Percentiles rank a stretch among this genome's conserved stretches.
phyloP scores from a whole-genome alignment of 2,329 filamentous ascomycete genomes.

The Zymoseptoria passerinii region DNA sequence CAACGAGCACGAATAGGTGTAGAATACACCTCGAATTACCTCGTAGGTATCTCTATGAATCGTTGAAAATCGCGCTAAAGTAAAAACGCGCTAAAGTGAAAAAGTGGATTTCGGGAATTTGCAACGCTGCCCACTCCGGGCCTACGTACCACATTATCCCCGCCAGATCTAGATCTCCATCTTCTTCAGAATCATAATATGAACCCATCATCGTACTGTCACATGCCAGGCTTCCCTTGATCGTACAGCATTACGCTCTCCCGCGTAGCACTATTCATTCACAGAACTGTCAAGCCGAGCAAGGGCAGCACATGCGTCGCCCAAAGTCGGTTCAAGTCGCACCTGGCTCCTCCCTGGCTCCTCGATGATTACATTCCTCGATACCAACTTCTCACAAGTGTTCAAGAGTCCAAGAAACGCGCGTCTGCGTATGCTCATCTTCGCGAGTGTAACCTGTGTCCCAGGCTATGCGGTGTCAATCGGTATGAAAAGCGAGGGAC shows the following conservation, averaged over 20 bases:
- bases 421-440: slow-evolving; percentile 67
- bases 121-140: no score
- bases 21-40: no score
- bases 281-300: not conserved
- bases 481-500: slow-evolving; percentile 70
- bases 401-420: slow-evolving; percentile 65
- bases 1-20: no score
- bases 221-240: not conserved
- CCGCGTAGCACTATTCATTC: not conserved
- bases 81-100: no score
- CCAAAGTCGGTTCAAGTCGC: slow-evolving; percentile 13
- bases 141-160: not conserved
- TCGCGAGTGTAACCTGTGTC: slow-evolving; percentile 72
- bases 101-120: no score
- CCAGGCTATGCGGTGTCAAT: slow-evolving; percentile 68
- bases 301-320: not conserved
- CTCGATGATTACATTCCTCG: slow-evolving; percentile 65
- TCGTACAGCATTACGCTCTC: not conserved
- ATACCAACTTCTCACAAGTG: slow-evolving; percentile 59
- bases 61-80: no score
- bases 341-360: slow-evolving; percentile 56
- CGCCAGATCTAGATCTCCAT: not conserved
- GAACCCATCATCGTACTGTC: not conserved
- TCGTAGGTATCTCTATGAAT: no score
- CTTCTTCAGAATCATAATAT: not conserved